A percentile compares a stretch with the other conserved stretches of the same genome.
Evolutionary conservation across 371 early-diverging fungal genomes (phyloP).

Genomic region (Mucor ambiguus): DNA sequence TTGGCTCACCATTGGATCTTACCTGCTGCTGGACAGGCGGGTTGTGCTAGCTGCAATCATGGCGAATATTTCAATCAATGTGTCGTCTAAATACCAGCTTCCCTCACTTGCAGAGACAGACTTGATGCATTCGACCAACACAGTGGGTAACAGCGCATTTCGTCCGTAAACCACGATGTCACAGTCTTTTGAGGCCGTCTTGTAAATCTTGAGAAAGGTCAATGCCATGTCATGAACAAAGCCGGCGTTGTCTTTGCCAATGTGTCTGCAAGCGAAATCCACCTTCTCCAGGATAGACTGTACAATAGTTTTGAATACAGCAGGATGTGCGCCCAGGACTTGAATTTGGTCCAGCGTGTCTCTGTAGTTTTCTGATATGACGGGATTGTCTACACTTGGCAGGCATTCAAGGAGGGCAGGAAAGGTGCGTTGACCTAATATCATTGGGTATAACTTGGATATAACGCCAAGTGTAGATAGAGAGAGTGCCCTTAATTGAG

Average conservation of each 20-base stretch:
- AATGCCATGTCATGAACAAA: slow-evolving; percentile 27
- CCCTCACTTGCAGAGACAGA: neutral
- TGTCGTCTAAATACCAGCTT: slow-evolving; percentile 24
- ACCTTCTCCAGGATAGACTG: slow-evolving; percentile 17
- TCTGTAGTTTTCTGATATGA: slow-evolving; percentile 2
- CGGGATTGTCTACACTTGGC: neutral
- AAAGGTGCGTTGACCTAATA: slow-evolving; percentile 21
- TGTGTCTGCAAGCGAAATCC: slow-evolving; percentile 14
- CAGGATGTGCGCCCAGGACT: slow-evolving; percentile 12
- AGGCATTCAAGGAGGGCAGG: slow-evolving; percentile 18
- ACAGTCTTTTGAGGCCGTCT: slow-evolving; percentile 15
- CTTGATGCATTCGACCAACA: slow-evolving; percentile 12
- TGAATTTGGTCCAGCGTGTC: slow-evolving; percentile 13
- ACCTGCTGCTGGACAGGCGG: slow-evolving; percentile 22
- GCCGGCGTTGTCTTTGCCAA: slow-evolving; percentile 10
- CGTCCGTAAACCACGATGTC: slow-evolving; percentile 21
- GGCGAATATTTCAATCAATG: slow-evolving; percentile 18
- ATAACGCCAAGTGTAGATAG: slow-evolving; percentile 21
- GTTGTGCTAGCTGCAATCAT: slow-evolving; percentile 24
- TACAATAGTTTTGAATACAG: slow-evolving; percentile 23
- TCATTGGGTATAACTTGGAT: slow-evolving; percentile 20
- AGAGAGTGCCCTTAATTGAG: slow-evolving; percentile 5
- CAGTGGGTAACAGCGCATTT: slow-evolving; percentile 20
- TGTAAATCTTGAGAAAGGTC: slow-evolving; percentile 19
- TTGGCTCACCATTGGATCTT: neutral